phyloP scores from a whole-genome alignment of 2,329 filamentous ascomycete species.

The Ceratocystis diversiconidia region DNA sequence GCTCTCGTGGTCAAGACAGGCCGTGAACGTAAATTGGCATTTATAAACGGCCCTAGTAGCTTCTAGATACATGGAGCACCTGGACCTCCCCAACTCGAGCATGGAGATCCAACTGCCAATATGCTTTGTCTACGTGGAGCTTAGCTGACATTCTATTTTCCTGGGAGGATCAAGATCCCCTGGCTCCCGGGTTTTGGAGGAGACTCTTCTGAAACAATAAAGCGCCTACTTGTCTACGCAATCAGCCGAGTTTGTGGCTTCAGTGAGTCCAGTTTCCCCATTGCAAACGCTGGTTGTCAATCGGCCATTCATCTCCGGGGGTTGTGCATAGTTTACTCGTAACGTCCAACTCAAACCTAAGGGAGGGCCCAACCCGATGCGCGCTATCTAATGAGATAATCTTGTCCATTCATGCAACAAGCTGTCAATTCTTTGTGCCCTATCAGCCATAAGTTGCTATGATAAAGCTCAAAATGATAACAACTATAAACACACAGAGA shows the following conservation, averaged over 20 bases:
- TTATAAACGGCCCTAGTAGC: not conserved
- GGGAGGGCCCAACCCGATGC: not conserved
- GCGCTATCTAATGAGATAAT: not conserved
- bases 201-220: constrained; percentile 2
- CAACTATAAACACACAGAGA: no score
- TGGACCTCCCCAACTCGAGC: no score
- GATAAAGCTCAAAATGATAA: no score
- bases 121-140: not conserved
- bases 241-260: not conserved
- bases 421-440: not conserved
- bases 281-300: not conserved
- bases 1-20: not conserved
- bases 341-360: not conserved
- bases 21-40: not conserved
- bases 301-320: not conserved
- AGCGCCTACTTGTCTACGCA: not conserved
- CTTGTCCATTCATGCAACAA: no score
- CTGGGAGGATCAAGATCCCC: not conserved
- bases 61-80: not conserved
- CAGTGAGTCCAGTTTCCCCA: not conserved
- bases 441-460: not conserved
- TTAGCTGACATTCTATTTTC: not conserved
- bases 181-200: not conserved
- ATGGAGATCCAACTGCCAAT: no score
- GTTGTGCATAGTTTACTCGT: not conserved